Percentiles rank a stretch among this genome's conserved stretches.
Conservation (phyloP, 1,139 yeast genomes). For the Pneumocystis sp. region DNA sequence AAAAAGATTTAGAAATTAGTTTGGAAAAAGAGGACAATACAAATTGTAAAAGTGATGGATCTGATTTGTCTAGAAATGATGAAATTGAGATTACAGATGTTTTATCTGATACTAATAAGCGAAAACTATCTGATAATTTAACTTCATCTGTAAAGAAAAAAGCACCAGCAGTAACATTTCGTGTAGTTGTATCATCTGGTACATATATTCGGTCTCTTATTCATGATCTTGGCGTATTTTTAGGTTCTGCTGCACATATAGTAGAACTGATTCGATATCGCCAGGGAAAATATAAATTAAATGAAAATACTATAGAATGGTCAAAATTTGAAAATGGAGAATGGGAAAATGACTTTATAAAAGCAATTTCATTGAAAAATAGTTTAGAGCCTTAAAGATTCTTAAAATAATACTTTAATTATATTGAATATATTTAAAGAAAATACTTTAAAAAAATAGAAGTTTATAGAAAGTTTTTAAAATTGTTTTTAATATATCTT, state of each 20-base stretch:
- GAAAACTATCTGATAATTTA: conserved; percentile 1
- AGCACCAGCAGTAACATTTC: conserved; percentile 39
- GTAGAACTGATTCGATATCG: conserved; percentile 56
- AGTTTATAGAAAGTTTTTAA: background rate
- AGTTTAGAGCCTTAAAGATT: background rate
- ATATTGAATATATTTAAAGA: background rate
- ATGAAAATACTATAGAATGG: conserved; percentile 2
- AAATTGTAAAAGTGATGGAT: background rate
- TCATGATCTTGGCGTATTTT: conserved; percentile 74
- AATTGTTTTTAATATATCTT: background rate
- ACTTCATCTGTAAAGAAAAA: conserved; percentile 4
- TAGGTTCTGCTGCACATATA: conserved; percentile 79
- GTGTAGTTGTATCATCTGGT: conserved; percentile 79
- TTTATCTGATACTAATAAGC: conserved; percentile 1
- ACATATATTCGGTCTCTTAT: conserved; percentile 83
- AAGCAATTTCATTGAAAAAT: background rate
- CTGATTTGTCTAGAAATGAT: background rate
- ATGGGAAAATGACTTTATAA: background rate
- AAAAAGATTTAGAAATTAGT: conserved; percentile 27
- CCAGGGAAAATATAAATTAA: conserved; percentile 46
- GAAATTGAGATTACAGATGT: background rate
- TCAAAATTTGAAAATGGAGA: background rate
- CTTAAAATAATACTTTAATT: background rate
- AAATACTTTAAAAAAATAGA: background rate
- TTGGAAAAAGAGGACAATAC: conserved; percentile 26